Base-by-base conservation (phyloP, 441 rosid genomes). In the Erysimum cheiri region DNA sequence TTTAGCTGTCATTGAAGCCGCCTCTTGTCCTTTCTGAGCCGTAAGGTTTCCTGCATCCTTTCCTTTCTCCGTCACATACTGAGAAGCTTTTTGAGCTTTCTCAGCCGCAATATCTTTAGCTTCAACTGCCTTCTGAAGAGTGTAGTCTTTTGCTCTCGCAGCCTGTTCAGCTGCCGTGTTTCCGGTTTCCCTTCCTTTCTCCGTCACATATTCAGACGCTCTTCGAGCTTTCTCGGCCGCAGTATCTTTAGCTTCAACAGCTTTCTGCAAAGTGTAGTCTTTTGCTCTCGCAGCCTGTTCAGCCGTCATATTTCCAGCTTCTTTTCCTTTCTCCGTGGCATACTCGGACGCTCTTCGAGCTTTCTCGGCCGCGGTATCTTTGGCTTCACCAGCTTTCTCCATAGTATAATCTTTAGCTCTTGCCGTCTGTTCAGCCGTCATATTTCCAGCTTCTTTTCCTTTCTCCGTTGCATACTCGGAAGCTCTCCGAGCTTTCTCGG, bases 41-140 rank as follows among this genome's bases (percentile, higher is more conserved):
- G 81, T 71, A 19, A 77, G 12, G 50, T 80, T 83, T 60, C 80
- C 83, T 7, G 84, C 83, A 33, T 63, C 60, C 1, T 63, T 43
- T 2, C 84, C 82, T 57, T 67, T 84, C 63, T 80, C 86, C 0
- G 83, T 53, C 0, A 65, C 24, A 10, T 71, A 67, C 46, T 77
- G 55, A 0, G 83, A 55, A 8, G 83, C 73, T 29, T 28, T 75
- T 10, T 69, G 77, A 29, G 88, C 85, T 11, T 80, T 81, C 47
- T 82, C 81, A 4, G 76, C 13, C 4, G 78, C 72, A 9, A 64
- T 44, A 12, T 82, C 88, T 57, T 80, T 87, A 0, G 84, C 87
- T 46, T 71, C 80, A 0, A 54, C 57, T 7, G 80, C 43, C 41
- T 44, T 56, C 43, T 70, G 76, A 3, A 52, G 26, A 13, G 68